Percentiles rank a stretch among this genome's conserved stretches.
phyloP scores from a whole-genome alignment of 371 early-diverging fungal genomes.

The Rhizopus microsporus region DNA sequence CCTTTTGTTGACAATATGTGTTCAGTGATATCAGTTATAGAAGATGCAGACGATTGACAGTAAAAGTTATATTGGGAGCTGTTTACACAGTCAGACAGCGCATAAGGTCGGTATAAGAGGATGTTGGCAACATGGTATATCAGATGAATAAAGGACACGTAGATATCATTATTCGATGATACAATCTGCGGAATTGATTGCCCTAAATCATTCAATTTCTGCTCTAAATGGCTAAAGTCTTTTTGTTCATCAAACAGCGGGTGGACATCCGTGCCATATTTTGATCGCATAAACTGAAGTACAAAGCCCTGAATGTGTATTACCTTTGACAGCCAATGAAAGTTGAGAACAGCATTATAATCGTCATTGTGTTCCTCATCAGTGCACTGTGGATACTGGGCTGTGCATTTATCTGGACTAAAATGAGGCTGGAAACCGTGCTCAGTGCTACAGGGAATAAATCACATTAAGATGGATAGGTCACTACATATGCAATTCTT shows the following conservation, averaged over 20 bases:
- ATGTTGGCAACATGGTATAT: conserved; percentile 24
- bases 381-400: conserved; percentile 27
- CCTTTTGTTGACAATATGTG: conserved; percentile 24
- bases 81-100: conserved; percentile 1
- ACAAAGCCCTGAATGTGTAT: conserved; percentile 36
- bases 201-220: conserved; percentile 9
- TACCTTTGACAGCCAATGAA: conserved; percentile 39
- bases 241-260: conserved; percentile 2
- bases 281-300: conserved; percentile 34
- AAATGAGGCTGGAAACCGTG: conserved; percentile 27
- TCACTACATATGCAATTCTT: conserved; percentile 1
- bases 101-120: conserved; percentile 26
- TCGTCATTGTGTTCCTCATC: conserved; percentile 23
- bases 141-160: conserved; percentile 16
- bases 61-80: conserved; percentile 15
- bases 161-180: background rate
- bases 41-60: conserved; percentile 31
- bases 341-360: conserved; percentile 20
- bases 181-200: conserved; percentile 7
- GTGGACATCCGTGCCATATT: conserved; percentile 10
- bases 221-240: conserved; percentile 12
- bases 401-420: conserved; percentile 23
- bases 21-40: conserved; percentile 31
- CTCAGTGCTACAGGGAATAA: conserved; percentile 24
- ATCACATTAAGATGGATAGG: background rate